Base-by-base conservation (phyloP, 768 basidiomycete species). In the Boletus vinaceobasis region DNA sequence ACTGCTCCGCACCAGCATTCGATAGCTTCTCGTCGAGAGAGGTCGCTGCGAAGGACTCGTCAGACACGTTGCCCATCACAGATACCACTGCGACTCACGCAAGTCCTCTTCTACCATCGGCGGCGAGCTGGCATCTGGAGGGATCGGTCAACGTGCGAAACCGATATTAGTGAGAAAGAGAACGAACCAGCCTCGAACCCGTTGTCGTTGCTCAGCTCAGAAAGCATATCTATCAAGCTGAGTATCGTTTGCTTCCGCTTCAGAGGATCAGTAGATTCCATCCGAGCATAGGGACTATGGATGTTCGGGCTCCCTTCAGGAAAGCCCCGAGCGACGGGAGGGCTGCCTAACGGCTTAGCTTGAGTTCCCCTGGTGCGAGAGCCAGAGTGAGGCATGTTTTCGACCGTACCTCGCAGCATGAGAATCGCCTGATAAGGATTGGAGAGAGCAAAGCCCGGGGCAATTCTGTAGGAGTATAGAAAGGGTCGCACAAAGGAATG, bases 1-100 rank as follows among this genome's bases (percentile, higher is more conserved):
- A 82, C 14, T 73, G 64, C 33, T 79, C 77, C 3, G 79, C 78
- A 4, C 81, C 81, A 5, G 79, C 76, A 52, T 69, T 74, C 56
- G 78, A 79, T 23, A 79, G 60, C 55, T 77, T 77, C 54, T 83
- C 82, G 48, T 82, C 79, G 40, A 75, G 74, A 37, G 73, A 75
- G 15, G 75, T 81, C 70, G 59, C 67, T 71, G 27, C 11, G 50
- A 56, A 42, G 49, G 50, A 38, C n/a, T 19, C 31, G 13, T 65
- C 46, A 58, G 43, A 3, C 29, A 64, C 23, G 48, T 43, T 51
- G 32, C 19, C 27, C 43, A 15, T 32, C 21, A n/a, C n/a, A 43
- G 37, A 60, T 26, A 35, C 31, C 7, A 47, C 14, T 27, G 38
- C 23, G 26, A 53, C 58, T 61, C 53, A 52, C 79, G 77, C 54